A percentile compares a stretch with the other conserved stretches of the same genome.
phyloP scores from a whole-genome alignment of 257 asterid genomes.

The Solanum peruvianum region DNA sequence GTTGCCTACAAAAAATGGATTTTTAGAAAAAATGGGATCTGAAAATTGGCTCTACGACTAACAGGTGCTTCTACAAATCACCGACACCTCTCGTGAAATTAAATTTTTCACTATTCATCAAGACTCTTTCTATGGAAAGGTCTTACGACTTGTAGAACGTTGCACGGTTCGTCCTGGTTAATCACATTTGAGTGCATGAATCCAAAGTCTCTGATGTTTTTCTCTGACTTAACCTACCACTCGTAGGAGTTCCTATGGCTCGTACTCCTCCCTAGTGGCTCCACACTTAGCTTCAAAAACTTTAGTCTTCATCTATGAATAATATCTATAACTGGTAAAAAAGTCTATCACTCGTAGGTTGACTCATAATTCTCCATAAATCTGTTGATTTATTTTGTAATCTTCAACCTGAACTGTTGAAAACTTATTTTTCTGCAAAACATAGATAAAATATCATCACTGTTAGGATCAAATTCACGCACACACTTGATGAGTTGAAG shows the following conservation, averaged over 20 bases:
- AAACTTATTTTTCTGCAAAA: too few relatives aligned
- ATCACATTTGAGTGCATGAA: background rate
- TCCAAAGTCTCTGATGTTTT: too few relatives aligned
- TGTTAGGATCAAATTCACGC: too few relatives aligned
- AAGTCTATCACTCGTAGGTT: too few relatives aligned
- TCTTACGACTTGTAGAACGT: background rate
- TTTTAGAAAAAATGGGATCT: background rate
- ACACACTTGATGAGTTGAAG: too few relatives aligned
- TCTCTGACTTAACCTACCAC: background rate
- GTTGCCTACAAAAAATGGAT: too few relatives aligned
- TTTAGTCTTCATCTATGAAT: background rate
- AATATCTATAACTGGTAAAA: background rate
- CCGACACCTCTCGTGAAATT: background rate
- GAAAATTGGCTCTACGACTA: background rate
- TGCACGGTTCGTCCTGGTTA: background rate
- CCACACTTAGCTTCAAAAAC: background rate
- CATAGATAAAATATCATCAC: too few relatives aligned
- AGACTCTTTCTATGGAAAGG: background rate
- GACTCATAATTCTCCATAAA: too few relatives aligned
- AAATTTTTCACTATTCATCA: background rate
- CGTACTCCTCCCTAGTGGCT: background rate
- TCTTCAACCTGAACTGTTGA: too few relatives aligned
- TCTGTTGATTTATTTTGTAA: too few relatives aligned
- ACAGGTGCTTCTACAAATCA: background rate
- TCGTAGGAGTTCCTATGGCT: too few relatives aligned